phyloP scores from a whole-genome alignment of 2,329 filamentous ascomycete genomes.

The Penicillium glabrum region DNA sequence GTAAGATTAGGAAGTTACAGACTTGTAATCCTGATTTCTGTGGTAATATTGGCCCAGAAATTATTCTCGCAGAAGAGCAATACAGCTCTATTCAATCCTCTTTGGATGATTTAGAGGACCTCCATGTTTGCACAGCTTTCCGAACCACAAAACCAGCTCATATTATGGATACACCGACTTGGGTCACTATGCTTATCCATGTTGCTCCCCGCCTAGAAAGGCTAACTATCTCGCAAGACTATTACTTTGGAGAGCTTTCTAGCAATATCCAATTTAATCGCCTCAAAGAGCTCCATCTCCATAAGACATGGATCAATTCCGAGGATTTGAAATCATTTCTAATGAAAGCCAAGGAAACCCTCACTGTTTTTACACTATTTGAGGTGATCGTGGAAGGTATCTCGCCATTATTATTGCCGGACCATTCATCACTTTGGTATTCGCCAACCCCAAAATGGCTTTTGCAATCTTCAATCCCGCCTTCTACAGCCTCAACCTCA shows the following conservation, averaged over 20 bases:
- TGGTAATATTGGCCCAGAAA: slow-evolving; percentile 7
- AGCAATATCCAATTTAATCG: slow-evolving; percentile 3
- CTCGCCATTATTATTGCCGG: not conserved
- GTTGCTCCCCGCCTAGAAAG: slow-evolving; percentile 6
- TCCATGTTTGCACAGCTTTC: slow-evolving; percentile 10
- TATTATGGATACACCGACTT: not conserved
- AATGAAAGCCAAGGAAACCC: slow-evolving; percentile 4
- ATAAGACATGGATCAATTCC: slow-evolving; percentile 4
- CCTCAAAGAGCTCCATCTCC: slow-evolving; percentile 8
- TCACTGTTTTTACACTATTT: slow-evolving; percentile 5
- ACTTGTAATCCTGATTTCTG: slow-evolving; percentile 11
- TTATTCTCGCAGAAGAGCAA: slow-evolving; percentile 4
- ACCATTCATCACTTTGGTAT: not conserved
- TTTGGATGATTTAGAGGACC: slow-evolving; percentile 6
- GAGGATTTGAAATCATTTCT: slow-evolving; percentile 7
- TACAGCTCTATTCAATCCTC: slow-evolving; percentile 4
- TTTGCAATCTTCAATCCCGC: not conserved
- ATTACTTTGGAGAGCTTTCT: slow-evolving; percentile 5
- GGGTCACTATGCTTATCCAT: slow-evolving; percentile 5
- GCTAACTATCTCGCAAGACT: slow-evolving; percentile 5
- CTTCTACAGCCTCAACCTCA: too few species aligned
- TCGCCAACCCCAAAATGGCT: not conserved
- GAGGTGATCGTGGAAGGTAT: not conserved
- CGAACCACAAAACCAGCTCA: not conserved
- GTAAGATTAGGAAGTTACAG: slow-evolving; percentile 6